Percentiles rank a stretch among this genome's conserved stretches.
These are phyloP conservation scores for Globisporangium radiosum DNA, from an alignment of 352 stramenopile genomes.

Conservation along the genomic window DNA sequence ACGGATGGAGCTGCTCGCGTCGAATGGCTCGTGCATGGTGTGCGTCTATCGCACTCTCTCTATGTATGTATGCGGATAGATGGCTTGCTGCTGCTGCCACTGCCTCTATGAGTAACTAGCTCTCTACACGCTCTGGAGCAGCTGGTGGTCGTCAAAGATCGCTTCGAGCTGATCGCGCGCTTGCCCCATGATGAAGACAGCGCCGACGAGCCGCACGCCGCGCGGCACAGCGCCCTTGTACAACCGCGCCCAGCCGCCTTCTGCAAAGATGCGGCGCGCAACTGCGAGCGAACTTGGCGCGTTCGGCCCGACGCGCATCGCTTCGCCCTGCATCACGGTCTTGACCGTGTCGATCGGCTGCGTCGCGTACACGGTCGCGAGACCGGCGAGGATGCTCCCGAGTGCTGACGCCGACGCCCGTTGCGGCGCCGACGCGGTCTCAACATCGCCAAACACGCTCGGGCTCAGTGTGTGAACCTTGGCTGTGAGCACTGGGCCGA, in stretches of 20 bases:
- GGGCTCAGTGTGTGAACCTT: slow-evolving; percentile 53
- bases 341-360: slow-evolving; percentile 83
- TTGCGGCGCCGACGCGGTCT: slow-evolving; percentile 52
- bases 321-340: slow-evolving; percentile 81
- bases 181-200: slow-evolving; percentile 79
- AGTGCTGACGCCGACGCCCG: slow-evolving; percentile 50
- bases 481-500: slow-evolving; percentile 60
- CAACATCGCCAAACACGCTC: slow-evolving; percentile 38
- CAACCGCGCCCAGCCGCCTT: slow-evolving; percentile 45
- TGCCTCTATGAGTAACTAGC: background rate
- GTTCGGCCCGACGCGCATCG: slow-evolving; percentile 31
- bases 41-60: no score
- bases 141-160: slow-evolving; percentile 52
- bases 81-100: no score
- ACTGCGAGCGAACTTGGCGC: slow-evolving; percentile 36
- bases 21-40: background rate
- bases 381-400: slow-evolving; percentile 62
- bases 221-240: slow-evolving; percentile 71
- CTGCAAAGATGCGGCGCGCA: slow-evolving; percentile 34
- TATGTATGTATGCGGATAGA: no score
- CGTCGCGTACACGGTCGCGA: slow-evolving; percentile 68
- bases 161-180: slow-evolving; percentile 65
- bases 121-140: slow-evolving; percentile 29
- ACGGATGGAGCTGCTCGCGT: background rate
- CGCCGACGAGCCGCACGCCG: slow-evolving; percentile 71